Percentiles rank a stretch among this genome's conserved stretches.
Conservation (phyloP, 306 rosid genomes). For the Glycyrrhiza uralensis region DNA sequence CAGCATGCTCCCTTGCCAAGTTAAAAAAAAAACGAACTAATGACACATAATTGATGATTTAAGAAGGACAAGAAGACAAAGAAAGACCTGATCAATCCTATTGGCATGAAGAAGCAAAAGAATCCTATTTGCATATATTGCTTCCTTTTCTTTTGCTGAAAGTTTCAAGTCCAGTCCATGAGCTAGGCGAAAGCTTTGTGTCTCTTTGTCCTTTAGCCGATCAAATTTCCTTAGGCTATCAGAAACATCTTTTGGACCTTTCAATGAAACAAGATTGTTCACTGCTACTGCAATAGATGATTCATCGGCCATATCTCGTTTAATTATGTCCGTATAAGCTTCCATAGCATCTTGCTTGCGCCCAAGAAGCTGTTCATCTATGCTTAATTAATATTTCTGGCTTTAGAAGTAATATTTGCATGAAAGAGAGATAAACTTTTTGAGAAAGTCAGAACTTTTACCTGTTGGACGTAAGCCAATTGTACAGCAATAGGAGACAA, state of each 20-base stretch:
- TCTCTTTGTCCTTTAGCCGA: constrained; percentile 75
- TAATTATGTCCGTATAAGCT: constrained; percentile 64
- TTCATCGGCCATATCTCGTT: constrained; percentile 79
- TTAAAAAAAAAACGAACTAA: not conserved
- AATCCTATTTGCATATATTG: constrained; percentile 76
- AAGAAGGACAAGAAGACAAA: not conserved
- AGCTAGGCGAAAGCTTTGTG: constrained; percentile 65
- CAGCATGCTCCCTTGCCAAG: not conserved
- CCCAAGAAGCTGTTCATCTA: constrained; percentile 79
- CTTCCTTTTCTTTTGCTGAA: constrained; percentile 63
- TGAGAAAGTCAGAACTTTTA: constrained; percentile 22
- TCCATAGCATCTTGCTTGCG: constrained; percentile 63
- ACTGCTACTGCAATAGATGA: constrained; percentile 85
- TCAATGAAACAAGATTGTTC: constrained; percentile 77
- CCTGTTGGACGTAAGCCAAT: constrained; percentile 94
- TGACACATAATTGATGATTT: not conserved
- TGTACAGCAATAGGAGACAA: constrained; percentile 94
- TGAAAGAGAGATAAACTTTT: not conserved
- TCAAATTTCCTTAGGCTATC: constrained; percentile 94
- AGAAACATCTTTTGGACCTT: constrained; percentile 89
- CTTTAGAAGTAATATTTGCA: constrained; percentile 6
- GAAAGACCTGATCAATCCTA: constrained; percentile 78
- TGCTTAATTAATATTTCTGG: constrained; percentile 29
- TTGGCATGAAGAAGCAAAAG: constrained; percentile 93
- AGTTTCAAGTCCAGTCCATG: constrained; percentile 74